phyloP scores from a whole-genome alignment of 1,284 basidiomycete species.

The Cutaneotrichosporon cyanovorans region DNA sequence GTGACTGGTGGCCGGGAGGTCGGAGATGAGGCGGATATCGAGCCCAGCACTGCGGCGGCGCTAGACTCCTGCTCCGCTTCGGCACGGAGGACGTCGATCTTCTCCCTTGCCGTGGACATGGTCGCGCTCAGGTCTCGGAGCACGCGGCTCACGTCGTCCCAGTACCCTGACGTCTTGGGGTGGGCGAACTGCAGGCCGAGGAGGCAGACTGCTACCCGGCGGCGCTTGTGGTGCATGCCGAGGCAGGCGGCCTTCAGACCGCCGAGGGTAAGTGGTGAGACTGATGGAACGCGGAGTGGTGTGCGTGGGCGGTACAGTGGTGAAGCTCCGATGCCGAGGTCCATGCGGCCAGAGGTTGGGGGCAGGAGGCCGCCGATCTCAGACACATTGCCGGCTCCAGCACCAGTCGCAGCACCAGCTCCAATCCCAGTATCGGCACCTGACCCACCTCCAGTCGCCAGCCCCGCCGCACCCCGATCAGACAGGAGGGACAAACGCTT shows the following conservation, averaged over 20 bases:
- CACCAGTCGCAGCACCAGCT: too few relatives aligned
- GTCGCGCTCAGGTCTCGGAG: constrained; percentile 16
- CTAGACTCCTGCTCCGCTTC: constrained; percentile 13
- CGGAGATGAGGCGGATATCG: neutral
- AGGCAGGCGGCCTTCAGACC: constrained; percentile 35
- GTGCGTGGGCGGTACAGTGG: neutral
- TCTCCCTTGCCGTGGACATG: constrained; percentile 16
- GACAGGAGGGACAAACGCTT: constrained; percentile 7
- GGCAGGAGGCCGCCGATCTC: too few relatives aligned
- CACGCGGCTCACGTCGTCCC: constrained; percentile 21
- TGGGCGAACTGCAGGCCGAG: constrained; percentile 31
- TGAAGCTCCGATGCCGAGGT: constrained; percentile 1
- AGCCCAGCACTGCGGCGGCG: neutral
- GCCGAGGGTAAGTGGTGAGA: constrained; percentile 32
- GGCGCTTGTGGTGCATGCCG: constrained; percentile 34
- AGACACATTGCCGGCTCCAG: too few relatives aligned
- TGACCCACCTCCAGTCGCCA: too few relatives aligned
- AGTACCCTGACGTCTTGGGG: constrained; percentile 20
- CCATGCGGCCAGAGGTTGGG: neutral
- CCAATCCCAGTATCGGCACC: too few relatives aligned
- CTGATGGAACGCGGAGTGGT: constrained; percentile 14
- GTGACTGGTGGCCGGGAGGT: neutral
- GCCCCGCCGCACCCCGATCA: neutral
- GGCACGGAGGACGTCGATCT: constrained; percentile 16
- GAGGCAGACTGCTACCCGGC: constrained; percentile 36